Conservation (phyloP, 257 asterid species). For the Mitragyna speciosa region DNA sequence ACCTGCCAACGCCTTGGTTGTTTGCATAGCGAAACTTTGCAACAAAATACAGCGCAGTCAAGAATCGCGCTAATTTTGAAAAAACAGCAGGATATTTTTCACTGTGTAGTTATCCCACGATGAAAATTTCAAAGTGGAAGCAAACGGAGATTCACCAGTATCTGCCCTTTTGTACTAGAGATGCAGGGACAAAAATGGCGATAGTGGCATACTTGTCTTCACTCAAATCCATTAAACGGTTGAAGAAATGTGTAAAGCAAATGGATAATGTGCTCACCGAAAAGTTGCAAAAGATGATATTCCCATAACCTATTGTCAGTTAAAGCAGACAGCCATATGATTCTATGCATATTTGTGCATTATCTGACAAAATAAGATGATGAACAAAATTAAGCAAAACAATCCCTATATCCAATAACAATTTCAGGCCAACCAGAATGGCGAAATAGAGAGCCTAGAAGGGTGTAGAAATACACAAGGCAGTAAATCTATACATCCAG, state of each 20-base stretch:
- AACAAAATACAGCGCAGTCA: not conserved
- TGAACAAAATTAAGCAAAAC: not conserved
- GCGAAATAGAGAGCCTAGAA: not conserved
- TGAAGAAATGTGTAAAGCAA: slow-evolving; percentile 16
- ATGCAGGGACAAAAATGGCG: not conserved
- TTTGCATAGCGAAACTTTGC: not conserved
- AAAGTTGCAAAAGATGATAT: slow-evolving; percentile 1
- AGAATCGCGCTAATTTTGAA: not conserved
- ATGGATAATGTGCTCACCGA: slow-evolving; percentile 6
- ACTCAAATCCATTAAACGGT: slow-evolving; percentile 11
- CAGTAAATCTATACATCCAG: not conserved
- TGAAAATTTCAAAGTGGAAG: slow-evolving; percentile 2
- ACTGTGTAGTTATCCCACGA: not conserved
- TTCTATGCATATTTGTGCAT: not conserved
- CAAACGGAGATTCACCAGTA: not conserved
- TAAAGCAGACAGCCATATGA: not conserved
- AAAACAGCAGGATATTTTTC: not conserved
- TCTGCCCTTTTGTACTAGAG: not conserved
- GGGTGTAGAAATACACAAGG: not conserved
- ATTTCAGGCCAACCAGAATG: not conserved
- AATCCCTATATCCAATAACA: not conserved
- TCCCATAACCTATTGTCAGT: not conserved
- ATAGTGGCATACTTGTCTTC: slow-evolving; percentile 14
- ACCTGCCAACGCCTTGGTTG: not conserved
- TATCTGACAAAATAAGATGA: not conserved